Evolutionary conservation across 2,329 filamentous ascomycete genomes (phyloP).

Genomic region (Bipolaris zeicola): DNA sequence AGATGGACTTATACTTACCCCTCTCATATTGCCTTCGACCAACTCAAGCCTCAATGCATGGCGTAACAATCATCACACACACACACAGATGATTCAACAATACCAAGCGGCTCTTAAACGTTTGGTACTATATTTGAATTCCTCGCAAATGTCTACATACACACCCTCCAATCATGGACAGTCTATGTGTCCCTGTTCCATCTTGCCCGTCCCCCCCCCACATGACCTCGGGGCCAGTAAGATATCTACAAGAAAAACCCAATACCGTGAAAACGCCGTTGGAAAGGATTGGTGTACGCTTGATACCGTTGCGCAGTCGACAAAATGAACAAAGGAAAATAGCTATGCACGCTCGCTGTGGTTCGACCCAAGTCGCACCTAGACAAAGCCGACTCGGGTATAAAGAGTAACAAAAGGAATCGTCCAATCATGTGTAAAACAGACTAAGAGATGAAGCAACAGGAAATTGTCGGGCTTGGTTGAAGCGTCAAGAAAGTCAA

Average conservation of each 20-base stretch:
- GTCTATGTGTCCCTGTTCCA: neutral
- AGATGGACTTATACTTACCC: too few species aligned
- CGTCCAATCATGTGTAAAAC: conserved; percentile 33
- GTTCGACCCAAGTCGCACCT: conserved; percentile 8
- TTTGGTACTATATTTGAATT: conserved; percentile 7
- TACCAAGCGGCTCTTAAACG: neutral
- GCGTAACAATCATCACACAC: too few species aligned
- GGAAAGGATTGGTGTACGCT: conserved; percentile 6
- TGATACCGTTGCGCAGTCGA: conserved; percentile 1
- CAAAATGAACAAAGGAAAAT: conserved; percentile 7
- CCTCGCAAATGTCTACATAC: conserved; percentile 3
- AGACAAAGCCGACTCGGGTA: conserved; percentile 17
- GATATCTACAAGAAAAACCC: conserved; percentile 13
- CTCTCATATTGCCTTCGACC: too few species aligned
- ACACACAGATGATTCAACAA: neutral
- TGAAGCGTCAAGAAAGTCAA: conserved; percentile 5
- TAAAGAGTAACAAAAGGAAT: conserved; percentile 39
- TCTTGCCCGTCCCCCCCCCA: neutral
- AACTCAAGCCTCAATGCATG: too few species aligned
- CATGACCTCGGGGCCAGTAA: conserved; percentile 3
- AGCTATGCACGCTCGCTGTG: conserved; percentile 4
- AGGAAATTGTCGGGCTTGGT: conserved; percentile 1
- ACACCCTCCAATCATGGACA: neutral
- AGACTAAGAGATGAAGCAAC: conserved; percentile 28
- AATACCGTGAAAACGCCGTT: conserved; percentile 8